Conservation (phyloP, 306 rosid genomes). For the Prunus mira region DNA sequence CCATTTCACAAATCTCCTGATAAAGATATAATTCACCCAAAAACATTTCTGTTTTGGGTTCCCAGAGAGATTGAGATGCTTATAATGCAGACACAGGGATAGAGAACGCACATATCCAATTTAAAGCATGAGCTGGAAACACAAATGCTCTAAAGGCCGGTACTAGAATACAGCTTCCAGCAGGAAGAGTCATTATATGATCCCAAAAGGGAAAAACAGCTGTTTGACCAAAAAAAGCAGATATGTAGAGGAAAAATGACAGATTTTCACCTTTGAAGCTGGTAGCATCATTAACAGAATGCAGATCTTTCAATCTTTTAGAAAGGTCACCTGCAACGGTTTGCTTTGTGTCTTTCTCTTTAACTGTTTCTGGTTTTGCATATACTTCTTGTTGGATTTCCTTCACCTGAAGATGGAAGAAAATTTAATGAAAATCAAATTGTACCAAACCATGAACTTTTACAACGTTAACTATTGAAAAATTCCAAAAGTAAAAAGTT, state of each 20-base stretch:
- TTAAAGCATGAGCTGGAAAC: neutral
- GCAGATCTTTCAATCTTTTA: constrained; percentile 85
- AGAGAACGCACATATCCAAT: neutral
- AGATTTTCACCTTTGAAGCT: constrained; percentile 67
- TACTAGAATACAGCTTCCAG: too few relatives aligned
- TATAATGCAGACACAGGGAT: neutral
- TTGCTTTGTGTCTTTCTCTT: constrained; percentile 67
- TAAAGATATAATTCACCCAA: neutral
- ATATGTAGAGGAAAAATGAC: constrained; percentile 4
- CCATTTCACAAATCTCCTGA: neutral
- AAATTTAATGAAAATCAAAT: constrained; percentile 11
- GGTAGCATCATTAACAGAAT: constrained; percentile 72
- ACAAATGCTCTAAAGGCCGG: too few relatives aligned
- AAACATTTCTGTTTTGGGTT: neutral
- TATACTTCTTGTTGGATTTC: constrained; percentile 78
- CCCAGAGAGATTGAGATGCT: neutral
- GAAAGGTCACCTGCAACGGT: constrained; percentile 91
- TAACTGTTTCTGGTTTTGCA: constrained; percentile 52
- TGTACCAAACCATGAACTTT: neutral
- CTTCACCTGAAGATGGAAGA: constrained; percentile 57
- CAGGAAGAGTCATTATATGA: too few relatives aligned
- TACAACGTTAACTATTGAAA: neutral
- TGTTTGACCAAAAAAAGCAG: neutral
- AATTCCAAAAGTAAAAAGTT: too few relatives aligned
- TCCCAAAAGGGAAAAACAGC: neutral